Evolutionary conservation across 179 eudicot genomes (phyloP).

Genomic region (Kewa caespitosa): DNA sequence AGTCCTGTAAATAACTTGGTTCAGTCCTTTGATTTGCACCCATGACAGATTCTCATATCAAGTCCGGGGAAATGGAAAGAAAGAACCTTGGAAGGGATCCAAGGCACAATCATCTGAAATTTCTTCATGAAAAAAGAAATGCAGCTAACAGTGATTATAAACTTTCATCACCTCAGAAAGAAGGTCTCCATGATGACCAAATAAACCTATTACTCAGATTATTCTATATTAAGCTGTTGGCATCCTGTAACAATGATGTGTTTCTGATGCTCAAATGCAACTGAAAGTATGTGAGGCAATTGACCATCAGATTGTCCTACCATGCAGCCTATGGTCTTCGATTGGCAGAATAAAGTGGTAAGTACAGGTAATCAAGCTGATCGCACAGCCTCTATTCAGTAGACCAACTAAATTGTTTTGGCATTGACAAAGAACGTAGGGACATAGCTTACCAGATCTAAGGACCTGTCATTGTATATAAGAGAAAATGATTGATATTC

Average conservation of each 20-base stretch:
- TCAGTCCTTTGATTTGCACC: neutral
- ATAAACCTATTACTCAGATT: neutral
- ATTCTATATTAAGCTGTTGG: neutral
- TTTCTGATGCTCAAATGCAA: neutral
- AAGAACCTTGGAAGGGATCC: too few relatives aligned
- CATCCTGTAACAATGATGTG: neutral
- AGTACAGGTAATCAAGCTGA: neutral
- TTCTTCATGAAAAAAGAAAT: neutral
- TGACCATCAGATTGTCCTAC: neutral
- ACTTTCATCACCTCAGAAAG: neutral
- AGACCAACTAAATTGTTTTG: neutral
- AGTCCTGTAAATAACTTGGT: neutral
- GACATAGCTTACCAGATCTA: slow-evolving; percentile 56
- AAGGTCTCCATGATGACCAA: neutral
- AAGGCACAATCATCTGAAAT: neutral
- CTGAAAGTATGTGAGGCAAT: neutral
- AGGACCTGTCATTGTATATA: slow-evolving; percentile 55
- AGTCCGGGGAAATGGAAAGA: neutral
- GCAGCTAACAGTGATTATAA: neutral
- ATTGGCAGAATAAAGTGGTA: neutral
- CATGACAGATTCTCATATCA: neutral
- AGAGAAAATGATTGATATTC: slow-evolving; percentile 73
- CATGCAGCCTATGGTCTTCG: neutral
- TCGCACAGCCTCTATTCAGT: neutral
- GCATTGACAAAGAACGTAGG: neutral